These are phyloP conservation scores for Avena insularis DNA, from an alignment of 176 grass and related monocot species.

Conservation along the genomic window DNA sequence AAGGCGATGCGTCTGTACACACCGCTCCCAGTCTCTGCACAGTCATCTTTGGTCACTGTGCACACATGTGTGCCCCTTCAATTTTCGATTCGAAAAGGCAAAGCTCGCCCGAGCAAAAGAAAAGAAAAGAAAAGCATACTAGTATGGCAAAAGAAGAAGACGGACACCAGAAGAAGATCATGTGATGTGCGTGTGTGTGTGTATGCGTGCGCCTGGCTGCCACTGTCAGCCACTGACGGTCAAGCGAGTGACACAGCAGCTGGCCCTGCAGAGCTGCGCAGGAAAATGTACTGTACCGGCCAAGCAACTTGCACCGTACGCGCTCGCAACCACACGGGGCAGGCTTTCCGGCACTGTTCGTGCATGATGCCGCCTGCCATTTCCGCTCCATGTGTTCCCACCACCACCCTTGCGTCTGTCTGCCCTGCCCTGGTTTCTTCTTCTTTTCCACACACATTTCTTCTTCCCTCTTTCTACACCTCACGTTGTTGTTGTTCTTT, in stretches of 20 bases:
- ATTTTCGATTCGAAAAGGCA: slow-evolving; percentile 45
- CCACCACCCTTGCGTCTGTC: not conserved
- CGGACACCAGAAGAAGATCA: slow-evolving; percentile 35
- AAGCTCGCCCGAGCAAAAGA: not conserved
- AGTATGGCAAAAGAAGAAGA: slow-evolving; percentile 22
- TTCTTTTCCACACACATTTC: not conserved
- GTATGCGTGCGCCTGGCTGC: slow-evolving; percentile 35
- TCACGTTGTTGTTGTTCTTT: not conserved
- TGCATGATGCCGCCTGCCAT: slow-evolving; percentile 28
- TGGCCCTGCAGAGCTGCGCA: not conserved
- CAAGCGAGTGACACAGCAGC: slow-evolving; percentile 4
- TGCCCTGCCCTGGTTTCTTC: not conserved
- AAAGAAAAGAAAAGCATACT: not conserved
- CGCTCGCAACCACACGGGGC: not conserved
- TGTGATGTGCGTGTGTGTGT: not conserved
- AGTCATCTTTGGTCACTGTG: slow-evolving; percentile 10
- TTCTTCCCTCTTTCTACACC: too few species aligned
- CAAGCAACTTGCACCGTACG: not conserved
- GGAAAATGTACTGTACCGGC: not conserved
- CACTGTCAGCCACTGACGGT: not conserved
- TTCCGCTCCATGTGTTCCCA: not conserved
- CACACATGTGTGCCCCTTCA: slow-evolving; percentile 38
- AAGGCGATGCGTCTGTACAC: slow-evolving; percentile 3
- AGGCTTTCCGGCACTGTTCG: slow-evolving; percentile 31
- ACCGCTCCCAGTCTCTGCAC: too few species aligned